phyloP scores from a whole-genome alignment of 306 rosid genomes.

The Rosa chinensis region DNA sequence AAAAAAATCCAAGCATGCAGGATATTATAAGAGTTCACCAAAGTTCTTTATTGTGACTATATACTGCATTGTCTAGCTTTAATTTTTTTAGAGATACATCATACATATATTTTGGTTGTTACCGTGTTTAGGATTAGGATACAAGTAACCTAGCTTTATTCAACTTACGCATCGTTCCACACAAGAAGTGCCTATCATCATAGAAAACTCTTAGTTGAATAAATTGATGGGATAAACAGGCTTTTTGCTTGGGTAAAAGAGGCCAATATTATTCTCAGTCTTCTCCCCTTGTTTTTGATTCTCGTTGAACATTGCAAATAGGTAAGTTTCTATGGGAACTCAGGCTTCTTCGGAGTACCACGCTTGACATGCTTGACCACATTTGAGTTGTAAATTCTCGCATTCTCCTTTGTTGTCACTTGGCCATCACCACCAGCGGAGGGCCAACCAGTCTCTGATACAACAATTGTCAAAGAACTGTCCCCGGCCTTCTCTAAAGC shows the following conservation, averaged over 20 bases:
- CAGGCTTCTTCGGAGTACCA: not conserved
- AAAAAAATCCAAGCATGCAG: no score
- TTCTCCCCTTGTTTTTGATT: not conserved
- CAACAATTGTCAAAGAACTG: not conserved
- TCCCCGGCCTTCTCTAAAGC: conserved; percentile 4
- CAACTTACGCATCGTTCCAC: not conserved
- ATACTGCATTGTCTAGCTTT: no score
- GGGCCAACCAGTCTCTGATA: conserved; percentile 19
- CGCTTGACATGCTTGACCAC: conserved; percentile 25
- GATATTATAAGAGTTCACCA: no score
- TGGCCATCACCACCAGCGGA: not conserved
- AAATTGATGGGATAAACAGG: conserved; percentile 2
- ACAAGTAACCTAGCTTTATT: not conserved
- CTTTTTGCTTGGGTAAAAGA: conserved; percentile 21
- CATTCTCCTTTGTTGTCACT: not conserved
- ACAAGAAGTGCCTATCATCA: not conserved
- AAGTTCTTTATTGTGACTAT: no score
- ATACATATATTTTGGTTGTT: not conserved
- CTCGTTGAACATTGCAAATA: conserved; percentile 25
- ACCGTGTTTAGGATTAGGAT: no score
- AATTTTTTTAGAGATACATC: not conserved
- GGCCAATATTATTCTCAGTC: conserved; percentile 17
- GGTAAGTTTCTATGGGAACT: not conserved
- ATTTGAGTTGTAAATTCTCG: conserved; percentile 1
- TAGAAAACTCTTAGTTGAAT: conserved; percentile 4